Evolutionary conservation across 2,329 filamentous ascomycete genomes (phyloP).

Genomic region (Mariannaea elegans): DNA sequence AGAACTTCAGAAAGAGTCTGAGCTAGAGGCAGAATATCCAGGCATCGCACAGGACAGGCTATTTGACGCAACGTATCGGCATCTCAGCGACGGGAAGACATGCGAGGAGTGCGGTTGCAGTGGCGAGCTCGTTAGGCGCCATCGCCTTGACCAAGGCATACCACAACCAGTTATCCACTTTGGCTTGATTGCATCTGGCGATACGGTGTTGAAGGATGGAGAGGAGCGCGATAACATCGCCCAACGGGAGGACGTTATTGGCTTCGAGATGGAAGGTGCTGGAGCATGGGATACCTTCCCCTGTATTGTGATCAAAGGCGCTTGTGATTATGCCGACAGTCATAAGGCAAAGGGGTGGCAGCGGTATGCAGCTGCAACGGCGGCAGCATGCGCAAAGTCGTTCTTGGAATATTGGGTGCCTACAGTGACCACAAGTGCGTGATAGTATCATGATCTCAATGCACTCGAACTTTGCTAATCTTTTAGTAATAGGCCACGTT

Average conservation of each 20-base stretch:
- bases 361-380: not conserved
- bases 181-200: slow-evolving; percentile 13
- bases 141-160: not conserved
- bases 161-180: slow-evolving; percentile 2
- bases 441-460: not conserved
- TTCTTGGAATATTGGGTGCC: slow-evolving; percentile 16
- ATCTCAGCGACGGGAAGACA: not conserved
- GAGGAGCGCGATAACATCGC: slow-evolving; percentile 1
- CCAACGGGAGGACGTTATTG: not conserved
- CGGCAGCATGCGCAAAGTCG: not conserved
- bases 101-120: not conserved
- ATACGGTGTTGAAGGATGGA: slow-evolving; percentile 20
- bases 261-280: slow-evolving; percentile 27
- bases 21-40: not conserved
- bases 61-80: not conserved
- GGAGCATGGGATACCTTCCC: slow-evolving; percentile 23
- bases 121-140: not conserved
- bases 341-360: slow-evolving; percentile 21
- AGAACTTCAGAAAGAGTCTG: not conserved
- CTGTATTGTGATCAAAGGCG: slow-evolving; percentile 25
- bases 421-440: not conserved
- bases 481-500: not conserved
- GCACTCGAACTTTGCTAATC: not conserved
- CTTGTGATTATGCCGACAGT: slow-evolving; percentile 28
- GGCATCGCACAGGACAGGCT: not conserved